phyloP scores from a whole-genome alignment of 768 basidiomycete genomes.

The Pleurotus cornucopiae region DNA sequence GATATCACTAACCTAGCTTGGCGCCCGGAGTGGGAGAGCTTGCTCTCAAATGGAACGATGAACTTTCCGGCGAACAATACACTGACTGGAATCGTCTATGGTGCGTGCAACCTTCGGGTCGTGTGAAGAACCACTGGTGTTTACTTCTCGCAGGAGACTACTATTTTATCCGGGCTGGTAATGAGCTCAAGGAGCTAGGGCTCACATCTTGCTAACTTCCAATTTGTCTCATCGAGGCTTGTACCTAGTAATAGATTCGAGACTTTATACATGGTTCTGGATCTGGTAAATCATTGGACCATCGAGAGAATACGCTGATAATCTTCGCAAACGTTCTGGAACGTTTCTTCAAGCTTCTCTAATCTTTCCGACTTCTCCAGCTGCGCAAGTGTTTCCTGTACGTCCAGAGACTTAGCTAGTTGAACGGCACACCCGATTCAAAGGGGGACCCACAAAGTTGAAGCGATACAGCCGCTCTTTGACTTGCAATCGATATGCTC shows the following conservation, averaged over 20 bases:
- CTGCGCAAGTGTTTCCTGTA: constrained; percentile 82
- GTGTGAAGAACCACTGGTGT: neutral
- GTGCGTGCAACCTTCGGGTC: constrained; percentile 20
- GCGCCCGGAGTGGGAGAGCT: constrained; percentile 57
- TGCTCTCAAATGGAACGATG: constrained; percentile 64
- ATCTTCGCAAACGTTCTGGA: constrained; percentile 78
- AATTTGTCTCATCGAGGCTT: too few relatives aligned
- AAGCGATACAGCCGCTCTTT: constrained; percentile 94
- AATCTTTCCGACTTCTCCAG: constrained; percentile 83
- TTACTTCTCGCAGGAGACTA: constrained; percentile 33
- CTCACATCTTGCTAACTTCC: constrained; percentile 20
- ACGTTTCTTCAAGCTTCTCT: constrained; percentile 91
- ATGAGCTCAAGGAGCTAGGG: constrained; percentile 29
- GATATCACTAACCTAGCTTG: constrained; percentile 50
- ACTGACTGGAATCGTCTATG: constrained; percentile 59
- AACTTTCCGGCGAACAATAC: constrained; percentile 52
- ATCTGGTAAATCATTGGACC: constrained; percentile 25
- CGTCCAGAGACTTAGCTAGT: neutral
- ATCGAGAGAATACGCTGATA: constrained; percentile 75
- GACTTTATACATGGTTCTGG: too few relatives aligned
- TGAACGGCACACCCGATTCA: neutral
- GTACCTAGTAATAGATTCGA: too few relatives aligned
- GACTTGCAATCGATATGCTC: constrained; percentile 82
- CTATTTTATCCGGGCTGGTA: constrained; percentile 38
- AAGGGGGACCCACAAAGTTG: constrained; percentile 70